Base-by-base conservation (phyloP, 1,284 basidiomycete genomes). In the Irpex sp. region DNA sequence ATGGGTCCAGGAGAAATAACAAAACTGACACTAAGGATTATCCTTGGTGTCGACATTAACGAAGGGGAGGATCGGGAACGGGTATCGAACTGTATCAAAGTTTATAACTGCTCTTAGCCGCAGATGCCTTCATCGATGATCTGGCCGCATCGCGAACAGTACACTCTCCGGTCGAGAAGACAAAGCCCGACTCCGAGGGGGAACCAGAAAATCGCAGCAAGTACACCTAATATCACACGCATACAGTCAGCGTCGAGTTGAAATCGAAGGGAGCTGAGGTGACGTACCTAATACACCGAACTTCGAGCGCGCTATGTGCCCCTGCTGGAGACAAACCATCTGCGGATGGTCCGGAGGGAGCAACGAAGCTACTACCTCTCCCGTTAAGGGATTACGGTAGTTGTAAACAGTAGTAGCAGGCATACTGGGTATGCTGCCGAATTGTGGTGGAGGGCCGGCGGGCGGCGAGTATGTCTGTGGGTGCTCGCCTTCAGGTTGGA, bases 151-250 rank as follows among this genome's bases (percentile, higher is more conserved):
- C 89, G 84, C 21, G 70, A 74, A 74, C 91, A 93, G 64, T 79
- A 82, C 48, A 89, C 85, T 59, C 80, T 77, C 57, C 87, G 81
- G 72, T 93, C 91, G 15, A 93, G 78, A 13, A 93, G 72, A 70
- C 92, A 93, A 5, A 89, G 76, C 2, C 84, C 89, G 54, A 93
- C 80, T 5, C 91, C 91, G 0, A 92, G 75, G 1, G 91, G 91
- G 77, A 93, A 93, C 90, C 91, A 93, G 66, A 93, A 78, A 26
- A 93, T 77, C 3, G 91, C 91, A 11, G 89, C 88, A 17, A 93
- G 76, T 31, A 93, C 75, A 64, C 91, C 90, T 91, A 65, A 31
- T 15, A 62, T n/a, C 60, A 47, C 51, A 51, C n/a, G 34, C 7
- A n/a, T 13, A 7, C n/a, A 38, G 26, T 59, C 44, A 40, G 6